These are phyloP conservation scores for Diplocarpon rosae DNA, from an alignment of 2,329 filamentous ascomycete genomes.

Conservation along the genomic window DNA sequence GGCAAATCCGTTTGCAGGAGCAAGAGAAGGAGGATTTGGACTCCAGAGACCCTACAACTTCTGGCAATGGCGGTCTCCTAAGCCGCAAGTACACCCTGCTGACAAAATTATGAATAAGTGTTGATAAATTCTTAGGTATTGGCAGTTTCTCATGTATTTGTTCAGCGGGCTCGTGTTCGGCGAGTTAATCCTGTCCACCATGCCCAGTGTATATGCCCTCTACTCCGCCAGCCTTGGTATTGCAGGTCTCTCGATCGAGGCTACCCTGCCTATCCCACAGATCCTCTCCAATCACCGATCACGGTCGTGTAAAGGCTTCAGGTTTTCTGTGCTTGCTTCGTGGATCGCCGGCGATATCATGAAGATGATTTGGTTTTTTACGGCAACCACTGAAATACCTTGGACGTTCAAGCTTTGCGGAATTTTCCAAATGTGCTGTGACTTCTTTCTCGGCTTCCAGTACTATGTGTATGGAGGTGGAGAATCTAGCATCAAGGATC, in stretches of 20 bases:
- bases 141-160: slow-evolving; percentile 64
- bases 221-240: slow-evolving; percentile 63
- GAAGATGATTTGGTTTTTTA: slow-evolving; percentile 85
- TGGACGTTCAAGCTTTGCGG: slow-evolving; percentile 74
- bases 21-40: slow-evolving; percentile 26
- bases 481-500: slow-evolving; percentile 20
- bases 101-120: no score
- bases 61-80: slow-evolving; percentile 69
- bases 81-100: slow-evolving; percentile 37
- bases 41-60: slow-evolving; percentile 58
- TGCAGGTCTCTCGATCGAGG: slow-evolving; percentile 68
- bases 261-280: slow-evolving; percentile 71
- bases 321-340: slow-evolving; percentile 61
- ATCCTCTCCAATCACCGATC: slow-evolving; percentile 59
- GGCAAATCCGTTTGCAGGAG: slow-evolving; percentile 48
- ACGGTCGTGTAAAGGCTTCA: slow-evolving; percentile 66
- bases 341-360: slow-evolving; percentile 74
- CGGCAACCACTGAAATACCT: slow-evolving; percentile 57
- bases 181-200: slow-evolving; percentile 55
- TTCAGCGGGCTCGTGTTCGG: slow-evolving; percentile 47
- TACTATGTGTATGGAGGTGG: slow-evolving; percentile 59
- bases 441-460: slow-evolving; percentile 62
- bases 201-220: slow-evolving; percentile 44
- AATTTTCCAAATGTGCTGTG: slow-evolving; percentile 69
- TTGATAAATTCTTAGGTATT: slow-evolving; percentile 44